phyloP scores from a whole-genome alignment of 2,329 filamentous ascomycete genomes.

The Gaeumannomyces tritici region DNA sequence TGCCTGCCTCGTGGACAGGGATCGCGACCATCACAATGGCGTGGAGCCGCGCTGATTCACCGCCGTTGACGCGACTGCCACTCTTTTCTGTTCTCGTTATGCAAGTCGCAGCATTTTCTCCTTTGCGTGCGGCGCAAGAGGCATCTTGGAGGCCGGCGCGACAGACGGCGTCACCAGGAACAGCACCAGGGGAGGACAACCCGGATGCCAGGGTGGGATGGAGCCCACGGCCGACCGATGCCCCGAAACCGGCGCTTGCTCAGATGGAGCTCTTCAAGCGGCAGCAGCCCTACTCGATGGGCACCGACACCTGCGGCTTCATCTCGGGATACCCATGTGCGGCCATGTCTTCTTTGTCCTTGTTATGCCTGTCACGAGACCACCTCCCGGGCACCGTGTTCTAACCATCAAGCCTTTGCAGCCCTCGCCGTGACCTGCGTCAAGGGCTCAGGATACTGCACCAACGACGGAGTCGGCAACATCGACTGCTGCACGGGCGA shows the following conservation, averaged over 20 bases:
- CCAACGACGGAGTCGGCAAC: slow-evolving; percentile 8
- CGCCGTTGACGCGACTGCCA: too few relatives aligned
- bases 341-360: neutral
- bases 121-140: too few relatives aligned
- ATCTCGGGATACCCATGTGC: slow-evolving; percentile 5
- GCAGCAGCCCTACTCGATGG: slow-evolving; percentile 4
- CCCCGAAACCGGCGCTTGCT: neutral
- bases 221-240: neutral
- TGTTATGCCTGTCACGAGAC: neutral
- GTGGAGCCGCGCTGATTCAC: too few relatives aligned
- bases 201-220: neutral
- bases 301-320: slow-evolving; percentile 8
- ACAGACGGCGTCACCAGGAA: neutral
- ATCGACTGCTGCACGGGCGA: slow-evolving; percentile 8
- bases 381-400: neutral
- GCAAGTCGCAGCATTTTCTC: too few relatives aligned
- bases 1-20: too few relatives aligned
- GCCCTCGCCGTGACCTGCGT: slow-evolving; percentile 1
- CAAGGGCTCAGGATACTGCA: slow-evolving; percentile 4
- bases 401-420: neutral
- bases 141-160: neutral
- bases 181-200: neutral
- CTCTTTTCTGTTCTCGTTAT: too few relatives aligned
- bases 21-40: too few relatives aligned
- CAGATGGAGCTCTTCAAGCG: slow-evolving; percentile 7